phyloP scores from a whole-genome alignment of 257 asterid species.

The Plantago ovata region DNA sequence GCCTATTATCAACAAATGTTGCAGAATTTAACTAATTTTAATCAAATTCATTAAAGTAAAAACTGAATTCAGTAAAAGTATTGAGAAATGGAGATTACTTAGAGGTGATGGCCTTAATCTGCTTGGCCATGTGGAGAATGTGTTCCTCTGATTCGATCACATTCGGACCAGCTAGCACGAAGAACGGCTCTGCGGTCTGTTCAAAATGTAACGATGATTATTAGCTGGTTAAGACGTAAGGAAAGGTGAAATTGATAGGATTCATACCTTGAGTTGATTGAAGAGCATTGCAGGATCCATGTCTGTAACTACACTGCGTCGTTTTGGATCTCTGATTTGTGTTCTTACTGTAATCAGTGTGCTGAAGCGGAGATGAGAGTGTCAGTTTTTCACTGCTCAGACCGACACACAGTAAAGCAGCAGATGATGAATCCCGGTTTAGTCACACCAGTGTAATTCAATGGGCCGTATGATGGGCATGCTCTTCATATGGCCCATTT shows the following conservation, averaged over 20 bases:
- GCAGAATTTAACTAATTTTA: neutral
- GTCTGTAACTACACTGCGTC: conserved; percentile 5
- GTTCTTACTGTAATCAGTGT: too few species aligned
- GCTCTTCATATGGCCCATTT: too few species aligned
- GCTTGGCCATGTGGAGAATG: conserved; percentile 70
- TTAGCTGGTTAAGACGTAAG: neutral
- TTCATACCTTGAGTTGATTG: conserved; percentile 77
- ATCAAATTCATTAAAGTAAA: neutral
- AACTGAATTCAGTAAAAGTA: neutral
- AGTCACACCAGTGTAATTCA: neutral
- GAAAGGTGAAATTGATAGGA: neutral
- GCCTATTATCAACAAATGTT: conserved; percentile 27
- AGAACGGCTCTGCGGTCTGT: conserved; percentile 83
- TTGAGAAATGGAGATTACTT: conserved; percentile 28
- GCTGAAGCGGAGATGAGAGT: too few species aligned
- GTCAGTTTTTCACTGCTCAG: too few species aligned
- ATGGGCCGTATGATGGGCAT: too few species aligned
- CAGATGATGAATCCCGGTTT: neutral
- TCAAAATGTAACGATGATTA: neutral
- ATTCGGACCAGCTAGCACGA: conserved; percentile 89
- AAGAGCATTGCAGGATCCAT: conserved; percentile 63
- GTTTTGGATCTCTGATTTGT: conserved; percentile 2
- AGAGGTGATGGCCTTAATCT: conserved; percentile 51
- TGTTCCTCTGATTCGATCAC: conserved; percentile 91
- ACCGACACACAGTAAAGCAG: too few species aligned